Conservation (phyloP, 495 filamentous ascomycete species). For the Cenococcum geophilum region DNA sequence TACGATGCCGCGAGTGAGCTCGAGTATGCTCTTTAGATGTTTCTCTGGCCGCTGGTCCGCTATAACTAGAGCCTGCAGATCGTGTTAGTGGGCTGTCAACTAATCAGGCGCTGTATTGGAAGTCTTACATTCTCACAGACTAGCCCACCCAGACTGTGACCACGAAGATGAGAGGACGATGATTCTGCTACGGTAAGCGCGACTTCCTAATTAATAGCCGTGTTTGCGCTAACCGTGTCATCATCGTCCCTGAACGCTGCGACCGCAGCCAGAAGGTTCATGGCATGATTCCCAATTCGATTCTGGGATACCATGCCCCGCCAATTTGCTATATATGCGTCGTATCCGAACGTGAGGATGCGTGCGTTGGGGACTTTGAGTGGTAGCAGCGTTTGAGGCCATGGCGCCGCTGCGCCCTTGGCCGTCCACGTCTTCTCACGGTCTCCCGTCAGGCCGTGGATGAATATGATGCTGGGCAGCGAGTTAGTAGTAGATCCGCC, state of each 20-base stretch:
- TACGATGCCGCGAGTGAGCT: conserved; percentile 9
- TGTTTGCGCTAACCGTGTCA: conserved; percentile 18
- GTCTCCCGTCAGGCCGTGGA: conserved; percentile 13
- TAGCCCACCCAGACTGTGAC: no score
- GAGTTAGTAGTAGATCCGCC: no score
- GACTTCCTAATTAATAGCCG: neutral
- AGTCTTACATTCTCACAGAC: conserved; percentile 37
- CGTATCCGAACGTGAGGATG: conserved; percentile 36
- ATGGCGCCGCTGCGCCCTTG: conserved; percentile 13
- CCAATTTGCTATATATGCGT: conserved; percentile 29
- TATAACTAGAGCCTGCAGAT: conserved; percentile 3
- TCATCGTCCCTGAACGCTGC: conserved; percentile 25
- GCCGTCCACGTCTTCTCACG: no score
- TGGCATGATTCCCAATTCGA: conserved; percentile 28
- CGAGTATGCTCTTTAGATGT: neutral
- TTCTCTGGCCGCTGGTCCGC: conserved; percentile 6
- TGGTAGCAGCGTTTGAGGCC: conserved; percentile 29
- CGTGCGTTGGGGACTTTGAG: conserved; percentile 28
- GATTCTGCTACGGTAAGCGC: conserved; percentile 16
- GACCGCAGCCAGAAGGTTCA: conserved; percentile 24
- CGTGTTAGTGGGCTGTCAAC: conserved; percentile 1
- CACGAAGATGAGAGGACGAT: conserved; percentile 33
- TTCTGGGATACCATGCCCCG: conserved; percentile 27
- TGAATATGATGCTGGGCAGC: conserved; percentile 12
- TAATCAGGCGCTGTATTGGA: no score